Evolutionary conservation across 108 stramenopile genomes (phyloP), one percentile per base, ranked within the genome.

Genomic region (Pinguiococcus pyrenoidosus): DNA sequence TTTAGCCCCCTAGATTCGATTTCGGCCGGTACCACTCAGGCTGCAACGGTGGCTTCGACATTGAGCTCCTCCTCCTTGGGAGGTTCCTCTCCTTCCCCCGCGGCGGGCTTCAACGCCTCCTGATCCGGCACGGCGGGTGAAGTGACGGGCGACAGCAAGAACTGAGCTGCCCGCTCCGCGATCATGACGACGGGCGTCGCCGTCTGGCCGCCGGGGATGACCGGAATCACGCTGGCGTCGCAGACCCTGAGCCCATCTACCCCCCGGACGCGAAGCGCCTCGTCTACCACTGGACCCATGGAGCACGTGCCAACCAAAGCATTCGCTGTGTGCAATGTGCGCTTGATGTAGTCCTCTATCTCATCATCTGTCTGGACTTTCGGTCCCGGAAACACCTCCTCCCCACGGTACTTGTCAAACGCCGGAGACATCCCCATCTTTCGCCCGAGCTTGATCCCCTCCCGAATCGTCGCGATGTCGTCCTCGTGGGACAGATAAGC

Each of bases 321-420:
- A n/a, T n/a, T n/a, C n/a, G n/a, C n/a, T n/a, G n/a, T n/a, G n/a
- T n/a, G n/a, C n/a, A n/a, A n/a, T n/a, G n/a, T n/a, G n/a, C n/a
- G n/a, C n/a, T n/a, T n/a, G 17, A 66, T 54, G 48, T 66, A 71
- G 46, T 61, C 63, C 16, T 66, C 64, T 26, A 71, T 64, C 12
- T 66, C 37, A 10, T 29, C 64, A 25, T 71, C 64, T 7, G 34
- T 52, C 38, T 54, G 44, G 34, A 66, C 64, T 18, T 64, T 44
- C 18, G 10, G 26, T 44, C 62, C 61, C 32, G 56, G 60, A 41
- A 48, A 57, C 22, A 73, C 66, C 37, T 68, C 72, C 36, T 51
- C 44, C 32, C 69, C 69, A 23, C 50, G 26, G 34, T 64, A 70
- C 37, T 68, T 59, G 18, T 44, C 63, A 1, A 35, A 10, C 5